Evolutionary conservation across 306 rosid species (phyloP).

Genomic region (Dicorynia guianensis): DNA sequence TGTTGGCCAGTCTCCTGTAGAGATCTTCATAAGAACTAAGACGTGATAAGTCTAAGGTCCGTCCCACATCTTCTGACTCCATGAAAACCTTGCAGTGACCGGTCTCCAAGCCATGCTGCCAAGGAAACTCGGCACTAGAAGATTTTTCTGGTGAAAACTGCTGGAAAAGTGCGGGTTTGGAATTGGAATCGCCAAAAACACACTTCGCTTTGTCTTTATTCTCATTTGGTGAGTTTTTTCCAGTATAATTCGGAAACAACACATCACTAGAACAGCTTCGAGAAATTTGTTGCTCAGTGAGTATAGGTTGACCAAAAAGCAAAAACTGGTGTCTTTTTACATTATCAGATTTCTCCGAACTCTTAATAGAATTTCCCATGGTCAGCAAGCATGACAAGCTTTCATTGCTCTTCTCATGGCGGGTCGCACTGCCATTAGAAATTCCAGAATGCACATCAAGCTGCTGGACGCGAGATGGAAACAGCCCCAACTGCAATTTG

Average conservation of each 20-base stretch:
- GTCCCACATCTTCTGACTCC: constrained; percentile 94
- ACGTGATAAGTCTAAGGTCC: constrained; percentile 73
- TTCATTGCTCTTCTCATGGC: constrained; percentile 58
- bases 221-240: constrained; percentile 45
- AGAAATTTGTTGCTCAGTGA: constrained; percentile 89
- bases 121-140: constrained; percentile 58
- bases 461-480: constrained; percentile 64
- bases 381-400: constrained; percentile 73
- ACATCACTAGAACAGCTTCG: constrained; percentile 53
- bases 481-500: constrained; percentile 80
- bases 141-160: constrained; percentile 56
- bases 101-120: constrained; percentile 70
- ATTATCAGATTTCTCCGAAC: constrained; percentile 67
- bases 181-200: constrained; percentile 51
- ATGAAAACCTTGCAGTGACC: constrained; percentile 93
- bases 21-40: constrained; percentile 85
- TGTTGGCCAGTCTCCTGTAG: constrained; percentile 66
- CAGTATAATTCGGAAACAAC: constrained; percentile 33
- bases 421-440: constrained; percentile 48
- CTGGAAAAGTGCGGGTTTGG: constrained; percentile 48
- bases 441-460: constrained; percentile 54
- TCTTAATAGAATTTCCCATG: constrained; percentile 68
- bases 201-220: constrained; percentile 56
- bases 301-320: constrained; percentile 95
- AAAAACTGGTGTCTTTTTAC: constrained; percentile 77